These are phyloP conservation scores for Brassica nigra DNA, from an alignment of 345 rosid genomes.

Conservation along the genomic window DNA sequence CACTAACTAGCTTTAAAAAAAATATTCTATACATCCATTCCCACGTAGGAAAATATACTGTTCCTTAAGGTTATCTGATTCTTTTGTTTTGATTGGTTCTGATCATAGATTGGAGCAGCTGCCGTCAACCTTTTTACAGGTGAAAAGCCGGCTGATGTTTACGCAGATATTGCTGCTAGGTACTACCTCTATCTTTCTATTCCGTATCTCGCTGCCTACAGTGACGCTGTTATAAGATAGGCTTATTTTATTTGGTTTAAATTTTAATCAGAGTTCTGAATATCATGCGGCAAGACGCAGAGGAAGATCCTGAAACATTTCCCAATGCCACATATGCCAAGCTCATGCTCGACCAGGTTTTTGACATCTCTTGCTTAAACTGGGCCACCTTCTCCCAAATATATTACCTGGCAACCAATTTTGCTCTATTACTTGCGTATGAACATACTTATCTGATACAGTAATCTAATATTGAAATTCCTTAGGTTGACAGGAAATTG, in stretches of 20 bases:
- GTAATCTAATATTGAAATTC: constrained; percentile 31
- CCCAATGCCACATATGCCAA: constrained; percentile 63
- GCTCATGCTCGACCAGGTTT: constrained; percentile 78
- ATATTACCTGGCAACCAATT: constrained; percentile 3
- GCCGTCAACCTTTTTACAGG: constrained; percentile 94
- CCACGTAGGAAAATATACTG: neutral
- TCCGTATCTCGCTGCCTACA: constrained; percentile 5
- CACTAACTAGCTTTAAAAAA: neutral
- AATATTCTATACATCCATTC: neutral
- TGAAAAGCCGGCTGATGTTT: constrained; percentile 93
- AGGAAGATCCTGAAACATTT: constrained; percentile 63
- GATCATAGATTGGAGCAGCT: constrained; percentile 88
- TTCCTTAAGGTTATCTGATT: constrained; percentile 21
- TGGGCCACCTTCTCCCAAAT: neutral
- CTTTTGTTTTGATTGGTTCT: constrained; percentile 26
- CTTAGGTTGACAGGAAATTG: constrained; percentile 89
- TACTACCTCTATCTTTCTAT: constrained; percentile 37
- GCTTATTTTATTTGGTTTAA: constrained; percentile 19
- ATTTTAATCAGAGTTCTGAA: constrained; percentile 71
- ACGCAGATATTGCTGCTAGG: constrained; percentile 92
- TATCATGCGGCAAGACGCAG: constrained; percentile 73
- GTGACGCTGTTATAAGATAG: constrained; percentile 2
- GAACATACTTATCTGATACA: constrained; percentile 25
- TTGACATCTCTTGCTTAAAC: constrained; percentile 29
- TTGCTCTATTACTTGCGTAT: constrained; percentile 7